These are phyloP conservation scores for Chytridium lagenaria DNA, from an alignment of 371 early-diverging fungal genomes.

Conservation along the genomic window DNA sequence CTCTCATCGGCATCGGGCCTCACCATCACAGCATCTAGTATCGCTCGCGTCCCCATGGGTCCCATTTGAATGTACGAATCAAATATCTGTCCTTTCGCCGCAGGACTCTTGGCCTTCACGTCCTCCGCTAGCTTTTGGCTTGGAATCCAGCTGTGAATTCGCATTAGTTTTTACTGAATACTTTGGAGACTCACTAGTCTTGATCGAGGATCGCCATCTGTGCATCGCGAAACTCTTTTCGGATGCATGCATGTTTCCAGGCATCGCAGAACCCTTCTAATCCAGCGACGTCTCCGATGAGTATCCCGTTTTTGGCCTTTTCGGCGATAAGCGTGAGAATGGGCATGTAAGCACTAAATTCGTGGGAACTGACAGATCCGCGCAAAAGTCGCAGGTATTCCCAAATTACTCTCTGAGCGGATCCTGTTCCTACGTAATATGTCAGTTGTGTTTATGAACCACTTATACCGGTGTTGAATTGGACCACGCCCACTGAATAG, in stretches of 20 bases:
- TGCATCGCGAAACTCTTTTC: constrained; percentile 19
- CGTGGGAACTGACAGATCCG: not conserved
- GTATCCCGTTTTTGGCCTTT: not conserved
- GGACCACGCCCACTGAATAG: constrained; percentile 38
- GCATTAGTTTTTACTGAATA: not conserved
- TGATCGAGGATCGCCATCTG: constrained; percentile 20
- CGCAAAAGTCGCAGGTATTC: constrained; percentile 3
- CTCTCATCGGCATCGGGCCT: not conserved
- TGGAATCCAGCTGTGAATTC: constrained; percentile 27
- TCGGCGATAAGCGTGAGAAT: not conserved
- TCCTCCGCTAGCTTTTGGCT: constrained; percentile 19
- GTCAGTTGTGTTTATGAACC: not conserved
- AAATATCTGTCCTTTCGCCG: constrained; percentile 28
- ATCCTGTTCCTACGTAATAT: constrained; percentile 25
- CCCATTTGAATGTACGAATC: constrained; percentile 37
- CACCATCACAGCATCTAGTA: not conserved
- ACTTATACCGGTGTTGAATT: not conserved
- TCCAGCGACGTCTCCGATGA: constrained; percentile 10
- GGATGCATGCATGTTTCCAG: constrained; percentile 22
- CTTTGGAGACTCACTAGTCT: not conserved
- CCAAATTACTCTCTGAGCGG: constrained; percentile 27
- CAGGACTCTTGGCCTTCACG: not conserved
- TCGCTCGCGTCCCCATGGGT: constrained; percentile 18
- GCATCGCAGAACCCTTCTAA: constrained; percentile 36
- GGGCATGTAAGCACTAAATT: constrained; percentile 14